Evolutionary conservation across 139 green algal species (phyloP), one percentile per base, ranked within the genome.

Genomic region (Volvox reticuliferus): DNA sequence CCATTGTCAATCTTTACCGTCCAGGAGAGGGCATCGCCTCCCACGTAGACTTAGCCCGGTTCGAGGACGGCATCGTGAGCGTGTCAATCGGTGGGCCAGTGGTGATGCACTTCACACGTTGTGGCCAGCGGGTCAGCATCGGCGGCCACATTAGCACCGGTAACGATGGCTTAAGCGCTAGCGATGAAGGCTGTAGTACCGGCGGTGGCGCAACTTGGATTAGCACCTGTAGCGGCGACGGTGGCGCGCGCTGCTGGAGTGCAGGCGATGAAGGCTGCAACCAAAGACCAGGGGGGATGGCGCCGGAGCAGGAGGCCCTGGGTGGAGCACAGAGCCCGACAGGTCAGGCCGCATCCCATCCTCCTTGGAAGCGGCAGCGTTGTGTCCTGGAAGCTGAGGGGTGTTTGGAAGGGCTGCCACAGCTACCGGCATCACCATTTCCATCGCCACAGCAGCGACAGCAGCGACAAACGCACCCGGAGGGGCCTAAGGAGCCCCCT

Each of bases 41-140:
- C 12, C 93, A 95, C n/a, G 89, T 95, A n/a, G 93, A 95, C 79
- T 87, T 95, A 14, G 68, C 92, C 20, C 80, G 91, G 26, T 95
- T 95, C 61, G 37, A 92, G 76, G 87, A 91, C 62, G 87, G 87
- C 76, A 86, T 91, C 13, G 87, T 91, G 22, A 24, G 55, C 20
- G 87, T 79, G n/a, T 79, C 73, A 16, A 14, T 79, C n/a, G 87
- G 87, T 0, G 87, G 87, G 0, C 76, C 87, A 26, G 32, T 16
- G 2, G 87, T 91, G 6, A 91, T 91, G 87, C 24, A 75, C 76
- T 91, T 91, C 62, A 65, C 22, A 13, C 24, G 78, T 13, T 65
- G 78, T 33, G 36, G 30, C 36, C 78, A 35, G 63, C 78, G 36
- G 22, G 78, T 35, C 37, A 44, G 36, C 78, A 14, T 2, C 2